Base-by-base conservation (phyloP, 192 early-diverging fungal genomes). In the Allomyces javanicus region DNA sequence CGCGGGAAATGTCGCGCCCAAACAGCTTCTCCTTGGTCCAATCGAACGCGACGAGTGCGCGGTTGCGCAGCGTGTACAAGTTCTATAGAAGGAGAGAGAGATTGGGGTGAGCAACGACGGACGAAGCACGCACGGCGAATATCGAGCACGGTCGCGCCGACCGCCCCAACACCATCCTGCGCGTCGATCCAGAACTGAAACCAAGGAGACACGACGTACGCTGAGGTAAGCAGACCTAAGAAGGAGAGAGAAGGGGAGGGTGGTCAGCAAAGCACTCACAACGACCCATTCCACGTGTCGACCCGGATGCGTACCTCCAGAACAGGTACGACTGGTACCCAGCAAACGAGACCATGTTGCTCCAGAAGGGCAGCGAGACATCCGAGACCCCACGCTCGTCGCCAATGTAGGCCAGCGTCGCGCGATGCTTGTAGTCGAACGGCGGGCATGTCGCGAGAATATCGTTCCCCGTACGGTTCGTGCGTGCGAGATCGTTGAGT, bases 371-470 rank as follows among this genome's bases (percentile, higher is more conserved):
- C 50, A 58, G 21, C 50, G 12, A 14, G 9, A 58, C 50, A 12
- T 97, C 92, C 5, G 92, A 92, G 76, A 96, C 93, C 44, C 92
- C 94, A 75, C 87, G 85, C 68, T 97, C 94, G n/a, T 82, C 81
- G 11, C 92, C 91, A 77, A 96, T 88, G 72, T 96, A 94, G 19
- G 90, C 92, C 61, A 96, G 72, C 10, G 89, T 89, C 26, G 91
- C 93, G 69, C 87, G 80, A 66, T 91, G 88, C 62, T 84, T 79
- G 79, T 93, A 96, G 66, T 86, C 79, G 78, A 89, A 91, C 63
- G 88, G 86, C 19, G 72, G 74, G 44, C 83, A 77, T 23, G 72
- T 70, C 12, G 58, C 24, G 22, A 67, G 61, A 64, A 70, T 70
- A 17, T 70, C 65, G 45, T 68, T 64, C 58, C 75, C 62, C 1